Evolutionary conservation across 169 alveolate species (phyloP).

Genomic region (Plasmodium chabaudi): DNA sequence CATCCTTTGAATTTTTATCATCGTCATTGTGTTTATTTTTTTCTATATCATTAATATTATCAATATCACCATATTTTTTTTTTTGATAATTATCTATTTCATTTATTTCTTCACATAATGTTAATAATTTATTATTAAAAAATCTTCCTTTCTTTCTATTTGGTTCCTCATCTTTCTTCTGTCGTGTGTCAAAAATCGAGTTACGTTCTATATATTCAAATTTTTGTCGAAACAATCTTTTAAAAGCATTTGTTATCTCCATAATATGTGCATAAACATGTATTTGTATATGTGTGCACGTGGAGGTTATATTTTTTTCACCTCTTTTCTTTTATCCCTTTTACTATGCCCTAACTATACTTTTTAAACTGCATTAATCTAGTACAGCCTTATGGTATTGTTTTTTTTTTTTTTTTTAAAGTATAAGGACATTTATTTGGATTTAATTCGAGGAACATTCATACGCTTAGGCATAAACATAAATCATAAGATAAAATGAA

Average conservation of each 20-base stretch:
- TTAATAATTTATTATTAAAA: neutral
- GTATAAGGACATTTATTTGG: no score
- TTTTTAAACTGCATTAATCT: no score
- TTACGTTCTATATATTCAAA: conserved; percentile 6
- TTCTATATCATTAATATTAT: neutral
- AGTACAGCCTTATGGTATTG: no score
- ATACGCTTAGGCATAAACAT: no score
- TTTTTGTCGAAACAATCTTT: conserved; percentile 42
- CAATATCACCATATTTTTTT: conserved; percentile 5
- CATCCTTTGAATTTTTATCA: conserved; percentile 17
- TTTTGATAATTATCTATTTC: neutral
- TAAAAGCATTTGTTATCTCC: conserved; percentile 45
- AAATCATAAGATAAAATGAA: no score
- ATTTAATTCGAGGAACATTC: no score
- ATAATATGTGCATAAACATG: conserved; percentile 16
- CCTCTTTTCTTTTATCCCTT: no score
- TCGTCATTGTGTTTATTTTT: conserved; percentile 18
- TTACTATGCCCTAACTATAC: no score
- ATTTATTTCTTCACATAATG: conserved; percentile 15
- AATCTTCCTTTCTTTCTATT: neutral
- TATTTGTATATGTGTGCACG: conserved; percentile 4
- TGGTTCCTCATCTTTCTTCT: conserved; percentile 11
- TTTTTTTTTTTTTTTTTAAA: no score
- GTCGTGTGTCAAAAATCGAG: conserved; percentile 13
- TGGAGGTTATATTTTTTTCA: no score